These are phyloP conservation scores for Cephaloascus albidus DNA, from an alignment of 805 yeast species.

Conservation along the genomic window DNA sequence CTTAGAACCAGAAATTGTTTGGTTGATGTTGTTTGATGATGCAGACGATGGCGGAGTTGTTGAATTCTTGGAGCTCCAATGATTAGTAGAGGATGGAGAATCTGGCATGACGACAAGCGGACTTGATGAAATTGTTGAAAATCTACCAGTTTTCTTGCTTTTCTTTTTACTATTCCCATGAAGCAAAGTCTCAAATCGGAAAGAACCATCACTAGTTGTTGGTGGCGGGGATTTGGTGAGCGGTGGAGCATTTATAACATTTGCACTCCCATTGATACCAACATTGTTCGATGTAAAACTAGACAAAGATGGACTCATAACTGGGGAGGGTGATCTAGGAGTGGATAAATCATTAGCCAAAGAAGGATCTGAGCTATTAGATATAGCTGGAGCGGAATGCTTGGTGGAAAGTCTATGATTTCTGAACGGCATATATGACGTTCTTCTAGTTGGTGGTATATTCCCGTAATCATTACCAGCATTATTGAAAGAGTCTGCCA, in stretches of 20 bases:
- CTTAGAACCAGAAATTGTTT: background rate
- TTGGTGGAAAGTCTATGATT: constrained; percentile 11
- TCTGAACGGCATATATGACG: constrained; percentile 33
- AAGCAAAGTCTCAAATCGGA: constrained; percentile 15
- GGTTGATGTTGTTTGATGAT: background rate
- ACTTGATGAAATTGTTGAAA: constrained; percentile 7
- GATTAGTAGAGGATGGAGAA: background rate
- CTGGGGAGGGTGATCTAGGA: constrained; percentile 5
- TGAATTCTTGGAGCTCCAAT: background rate
- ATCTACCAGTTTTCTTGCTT: constrained; percentile 8
- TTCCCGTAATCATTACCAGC: constrained; percentile 7
- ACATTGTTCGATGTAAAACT: constrained; percentile 3
- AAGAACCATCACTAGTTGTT: constrained; percentile 8
- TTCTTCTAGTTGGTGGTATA: constrained; percentile 6
- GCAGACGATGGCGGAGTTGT: background rate
- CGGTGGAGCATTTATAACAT: constrained; percentile 2
- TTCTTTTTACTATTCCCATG: constrained; percentile 16
- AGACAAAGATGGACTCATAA: constrained; percentile 7
- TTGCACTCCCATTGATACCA: constrained; percentile 2
- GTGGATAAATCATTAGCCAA: background rate
- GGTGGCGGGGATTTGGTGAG: constrained; percentile 4
- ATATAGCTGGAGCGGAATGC: background rate
- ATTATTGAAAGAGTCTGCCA: constrained; percentile 53
- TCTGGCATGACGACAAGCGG: background rate
- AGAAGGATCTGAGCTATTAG: background rate